These are phyloP conservation scores for Tripterygium wilfordii DNA, from an alignment of 177 flowering plant species.

Conservation along the genomic window DNA sequence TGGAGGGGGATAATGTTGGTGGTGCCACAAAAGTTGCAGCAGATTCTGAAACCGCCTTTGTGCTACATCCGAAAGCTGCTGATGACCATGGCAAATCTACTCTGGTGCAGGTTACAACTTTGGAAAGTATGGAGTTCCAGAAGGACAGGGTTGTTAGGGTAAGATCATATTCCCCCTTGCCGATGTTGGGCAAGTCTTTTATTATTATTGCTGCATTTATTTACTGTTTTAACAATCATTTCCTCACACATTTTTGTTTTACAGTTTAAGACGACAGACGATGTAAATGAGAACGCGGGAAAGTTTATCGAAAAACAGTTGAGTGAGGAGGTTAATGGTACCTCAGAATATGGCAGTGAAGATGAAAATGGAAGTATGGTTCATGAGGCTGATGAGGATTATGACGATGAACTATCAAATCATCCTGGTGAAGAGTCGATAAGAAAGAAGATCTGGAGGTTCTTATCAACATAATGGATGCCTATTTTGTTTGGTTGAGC, in stretches of 20 bases:
- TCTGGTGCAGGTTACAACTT: constrained; percentile 20
- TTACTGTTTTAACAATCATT: neutral
- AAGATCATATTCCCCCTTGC: constrained; percentile 2
- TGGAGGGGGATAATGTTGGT: constrained; percentile 21
- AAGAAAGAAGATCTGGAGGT: constrained; percentile 63
- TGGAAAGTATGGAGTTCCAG: constrained; percentile 25
- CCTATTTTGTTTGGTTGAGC: neutral
- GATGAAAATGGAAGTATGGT: constrained; percentile 35
- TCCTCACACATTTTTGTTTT: neutral
- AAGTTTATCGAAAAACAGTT: constrained; percentile 21
- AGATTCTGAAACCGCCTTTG: constrained; percentile 15
- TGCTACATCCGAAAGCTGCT: constrained; percentile 10
- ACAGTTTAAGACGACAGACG: constrained; percentile 31
- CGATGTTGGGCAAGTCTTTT: neutral
- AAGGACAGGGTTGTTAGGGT: constrained; percentile 38
- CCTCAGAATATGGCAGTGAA: constrained; percentile 20
- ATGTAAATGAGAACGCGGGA: constrained; percentile 15
- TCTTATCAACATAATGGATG: constrained; percentile 53
- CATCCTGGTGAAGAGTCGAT: constrained; percentile 58
- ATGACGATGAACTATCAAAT: constrained; percentile 34
- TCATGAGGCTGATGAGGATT: constrained; percentile 27
- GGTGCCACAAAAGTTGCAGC: constrained; percentile 2
- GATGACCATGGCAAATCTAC: constrained; percentile 10
- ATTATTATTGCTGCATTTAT: neutral
- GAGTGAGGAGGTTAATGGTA: constrained; percentile 40